Conservation (phyloP, 345 rosid genomes). For the Eutrema yunnanense region DNA sequence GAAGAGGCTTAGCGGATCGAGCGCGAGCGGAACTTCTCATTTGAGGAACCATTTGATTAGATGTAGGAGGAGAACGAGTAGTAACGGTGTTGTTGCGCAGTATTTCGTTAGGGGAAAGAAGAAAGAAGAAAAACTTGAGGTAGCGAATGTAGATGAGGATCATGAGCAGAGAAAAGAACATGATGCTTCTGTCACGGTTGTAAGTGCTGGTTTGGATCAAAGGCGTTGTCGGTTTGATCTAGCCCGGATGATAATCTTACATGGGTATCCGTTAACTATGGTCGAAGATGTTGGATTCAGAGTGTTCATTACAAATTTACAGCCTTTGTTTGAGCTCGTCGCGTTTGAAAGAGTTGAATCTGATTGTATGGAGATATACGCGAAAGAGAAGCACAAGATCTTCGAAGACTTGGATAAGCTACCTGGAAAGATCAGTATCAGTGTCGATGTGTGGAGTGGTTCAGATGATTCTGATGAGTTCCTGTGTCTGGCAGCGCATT, state of each 20-base stretch:
- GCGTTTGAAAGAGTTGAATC: slow-evolving; percentile 52
- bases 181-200: slow-evolving; percentile 18
- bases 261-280: slow-evolving; percentile 64
- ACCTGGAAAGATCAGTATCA: slow-evolving; percentile 65
- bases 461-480: slow-evolving; percentile 39
- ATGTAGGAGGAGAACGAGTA: slow-evolving; percentile 47
- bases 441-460: slow-evolving; percentile 53
- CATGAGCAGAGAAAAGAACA: slow-evolving; percentile 39
- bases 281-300: slow-evolving; percentile 79
- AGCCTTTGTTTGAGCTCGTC: slow-evolving; percentile 63
- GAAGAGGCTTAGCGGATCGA: slow-evolving; percentile 73
- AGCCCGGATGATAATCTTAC: slow-evolving; percentile 73
- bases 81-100: slow-evolving; percentile 35
- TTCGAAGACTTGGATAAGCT: slow-evolving; percentile 62
- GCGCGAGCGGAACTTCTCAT: slow-evolving; percentile 83
- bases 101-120: slow-evolving; percentile 51
- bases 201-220: slow-evolving; percentile 43
- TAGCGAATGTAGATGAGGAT: slow-evolving; percentile 27
- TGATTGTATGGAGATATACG: slow-evolving; percentile 71
- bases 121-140: slow-evolving; percentile 39
- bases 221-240: slow-evolving; percentile 70
- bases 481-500: slow-evolving; percentile 57
- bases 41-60: slow-evolving; percentile 74
- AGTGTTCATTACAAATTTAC: slow-evolving; percentile 60
- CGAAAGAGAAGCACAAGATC: slow-evolving; percentile 59